Conservation (phyloP, 805 yeast species). For the Candida golubevii region DNA sequence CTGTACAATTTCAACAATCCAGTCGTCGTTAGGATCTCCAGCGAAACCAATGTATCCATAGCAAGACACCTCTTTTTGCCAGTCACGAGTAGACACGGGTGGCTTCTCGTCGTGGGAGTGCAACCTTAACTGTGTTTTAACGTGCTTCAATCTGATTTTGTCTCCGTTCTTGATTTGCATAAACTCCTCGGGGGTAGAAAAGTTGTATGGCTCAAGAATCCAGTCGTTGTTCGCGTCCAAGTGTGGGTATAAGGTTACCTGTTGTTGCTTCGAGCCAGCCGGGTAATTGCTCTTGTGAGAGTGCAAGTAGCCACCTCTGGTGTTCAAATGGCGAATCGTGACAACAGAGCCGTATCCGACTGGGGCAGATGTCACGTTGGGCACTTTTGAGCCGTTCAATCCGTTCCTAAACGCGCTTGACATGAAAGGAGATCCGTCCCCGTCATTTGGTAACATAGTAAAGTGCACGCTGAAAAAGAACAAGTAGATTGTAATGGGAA, state of each 20-base stretch:
- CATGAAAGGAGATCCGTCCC: slow-evolving; percentile 71
- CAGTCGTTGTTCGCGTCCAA: slow-evolving; percentile 71
- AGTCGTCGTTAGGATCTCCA: slow-evolving; percentile 85
- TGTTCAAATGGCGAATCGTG: slow-evolving; percentile 62
- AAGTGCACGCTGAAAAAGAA: slow-evolving; percentile 63
- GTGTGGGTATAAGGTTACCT: slow-evolving; percentile 75
- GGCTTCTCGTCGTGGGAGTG: slow-evolving; percentile 83
- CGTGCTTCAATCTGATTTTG: slow-evolving; percentile 64
- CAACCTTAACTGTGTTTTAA: slow-evolving; percentile 56
- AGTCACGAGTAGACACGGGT: slow-evolving; percentile 69
- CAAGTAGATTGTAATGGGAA: slow-evolving; percentile 56
- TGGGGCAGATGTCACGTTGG: slow-evolving; percentile 52
- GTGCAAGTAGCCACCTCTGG: slow-evolving; percentile 78
- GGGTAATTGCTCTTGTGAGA: slow-evolving; percentile 71
- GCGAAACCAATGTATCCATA: slow-evolving; percentile 73
- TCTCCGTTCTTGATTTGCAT: slow-evolving; percentile 63
- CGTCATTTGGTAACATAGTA: slow-evolving; percentile 51
- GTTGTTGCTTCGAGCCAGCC: slow-evolving; percentile 82
- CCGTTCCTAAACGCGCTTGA: slow-evolving; percentile 67
- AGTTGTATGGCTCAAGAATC: slow-evolving; percentile 64
- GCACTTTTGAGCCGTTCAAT: slow-evolving; percentile 57
- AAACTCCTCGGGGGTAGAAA: slow-evolving; percentile 54
- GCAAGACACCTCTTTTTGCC: slow-evolving; percentile 80
- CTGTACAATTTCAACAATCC: slow-evolving; percentile 67
- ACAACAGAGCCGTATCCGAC: slow-evolving; percentile 72